These are phyloP conservation scores for Schizophyllum commune DNA, from an alignment of 1,284 basidiomycete species.

Conservation along the genomic window DNA sequence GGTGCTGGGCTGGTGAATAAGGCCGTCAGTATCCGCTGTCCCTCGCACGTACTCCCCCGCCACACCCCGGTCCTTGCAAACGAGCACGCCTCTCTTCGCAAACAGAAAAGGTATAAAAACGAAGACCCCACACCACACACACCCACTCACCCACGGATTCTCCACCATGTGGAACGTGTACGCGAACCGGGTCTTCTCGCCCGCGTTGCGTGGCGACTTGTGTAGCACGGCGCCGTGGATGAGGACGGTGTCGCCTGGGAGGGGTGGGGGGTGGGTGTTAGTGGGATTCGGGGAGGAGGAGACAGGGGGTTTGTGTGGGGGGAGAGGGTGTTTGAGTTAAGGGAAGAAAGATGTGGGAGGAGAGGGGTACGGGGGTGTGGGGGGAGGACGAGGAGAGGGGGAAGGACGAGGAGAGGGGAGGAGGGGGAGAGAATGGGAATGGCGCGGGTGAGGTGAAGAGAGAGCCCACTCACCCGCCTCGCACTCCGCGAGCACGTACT, in stretches of 20 bases:
- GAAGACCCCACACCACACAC: no score
- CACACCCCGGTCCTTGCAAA: no score
- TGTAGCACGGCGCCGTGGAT: conserved; percentile 90
- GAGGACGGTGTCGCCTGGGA: conserved; percentile 79
- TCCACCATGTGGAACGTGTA: conserved; percentile 95
- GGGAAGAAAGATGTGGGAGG: no score
- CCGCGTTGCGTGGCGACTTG: conserved; percentile 78
- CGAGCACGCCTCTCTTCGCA: no score
- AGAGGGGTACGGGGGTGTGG: no score
- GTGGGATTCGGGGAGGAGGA: no score
- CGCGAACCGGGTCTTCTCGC: conserved; percentile 70
- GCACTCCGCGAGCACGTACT: conserved; percentile 70
- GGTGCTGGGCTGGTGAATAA: no score
- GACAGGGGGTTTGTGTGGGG: no score
- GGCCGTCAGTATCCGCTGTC: no score
- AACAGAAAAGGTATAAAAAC: no score
- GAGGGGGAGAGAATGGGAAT: background rate
- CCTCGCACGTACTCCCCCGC: no score
- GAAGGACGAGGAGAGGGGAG: background rate
- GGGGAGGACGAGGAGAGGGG: background rate
- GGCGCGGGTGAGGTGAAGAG: background rate
- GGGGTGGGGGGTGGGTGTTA: no score
- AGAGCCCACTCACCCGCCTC: conserved; percentile 50
- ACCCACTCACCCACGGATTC: conserved; percentile 47
- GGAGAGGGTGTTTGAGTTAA: background rate